Base-by-base conservation (phyloP, 1,284 basidiomycete genomes). In the Boletellus dicymbophilus region DNA sequence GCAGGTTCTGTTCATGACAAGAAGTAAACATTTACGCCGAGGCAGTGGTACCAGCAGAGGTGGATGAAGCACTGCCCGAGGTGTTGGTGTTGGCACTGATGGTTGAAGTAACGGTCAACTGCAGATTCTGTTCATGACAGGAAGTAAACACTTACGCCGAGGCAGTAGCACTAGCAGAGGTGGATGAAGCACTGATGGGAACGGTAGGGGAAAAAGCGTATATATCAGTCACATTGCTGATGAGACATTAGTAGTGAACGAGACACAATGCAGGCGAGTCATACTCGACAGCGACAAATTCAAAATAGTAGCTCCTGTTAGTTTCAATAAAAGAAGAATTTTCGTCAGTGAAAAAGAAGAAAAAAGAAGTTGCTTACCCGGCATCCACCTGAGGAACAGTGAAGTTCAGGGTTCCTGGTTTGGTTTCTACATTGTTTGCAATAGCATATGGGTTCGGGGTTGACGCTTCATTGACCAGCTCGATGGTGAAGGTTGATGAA, bases 381-480 rank as follows among this genome's bases (percentile, higher is more conserved):
- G 53, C 57, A 3, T 77, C 76, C 16, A 88, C 75, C 27, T 72
- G 51, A 11, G 84, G 84, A 12, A 87, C 57, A 0, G 51, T 44
- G 21, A 88, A 38, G 1, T 67, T 72, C 4, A 80, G 0, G 5
- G 61, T 42, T 7, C 72, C 69, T 0, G 49, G 12, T 1, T 66
- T 43, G 1, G 79, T 72, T 18, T 69, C 57, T 1, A 89, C 68
- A 54, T 81, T 85, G 72, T 81, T 87, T 13, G 74, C 78, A 48
- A 89, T 72, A 37, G 79, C 84, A 44, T 79, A 79, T 0, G 72
- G 1, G 38, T 18, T 0, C 56, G 18, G 66, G n/a, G n/a, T n/a
- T n/a, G n/a, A n/a, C n/a, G n/a, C n/a, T n/a, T n/a, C n/a, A n/a
- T 85, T 83, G 44, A 58, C 48, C 43, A 88, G 65, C 56, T 75